These are phyloP conservation scores for Corniculantispora saksenae DNA, from an alignment of 2,329 filamentous ascomycete species.

Conservation along the genomic window DNA sequence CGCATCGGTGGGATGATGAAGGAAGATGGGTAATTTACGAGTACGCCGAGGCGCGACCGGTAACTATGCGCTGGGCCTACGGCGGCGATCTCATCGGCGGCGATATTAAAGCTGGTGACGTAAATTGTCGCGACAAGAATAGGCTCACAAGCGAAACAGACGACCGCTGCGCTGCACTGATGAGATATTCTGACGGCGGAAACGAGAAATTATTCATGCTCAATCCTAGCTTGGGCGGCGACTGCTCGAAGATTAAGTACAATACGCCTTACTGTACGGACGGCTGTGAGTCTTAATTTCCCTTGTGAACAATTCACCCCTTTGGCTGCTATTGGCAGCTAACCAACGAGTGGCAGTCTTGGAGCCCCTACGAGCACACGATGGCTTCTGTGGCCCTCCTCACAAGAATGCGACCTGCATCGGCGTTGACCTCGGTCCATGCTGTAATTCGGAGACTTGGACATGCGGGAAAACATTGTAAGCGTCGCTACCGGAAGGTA, in stretches of 20 bases:
- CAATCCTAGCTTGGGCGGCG: slow-evolving; percentile 30
- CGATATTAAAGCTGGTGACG: slow-evolving; percentile 19
- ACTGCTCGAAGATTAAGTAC: slow-evolving; percentile 32
- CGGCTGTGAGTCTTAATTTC: slow-evolving; percentile 29
- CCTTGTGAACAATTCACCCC: no score
- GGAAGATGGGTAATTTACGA: slow-evolving; percentile 1
- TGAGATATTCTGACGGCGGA: slow-evolving; percentile 24
- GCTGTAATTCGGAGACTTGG: slow-evolving; percentile 36
- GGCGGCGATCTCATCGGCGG: background rate
- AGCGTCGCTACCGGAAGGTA: no score
- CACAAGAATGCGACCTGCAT: slow-evolving; percentile 35
- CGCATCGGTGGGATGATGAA: slow-evolving; percentile 3
- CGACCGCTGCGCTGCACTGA: slow-evolving; percentile 7
- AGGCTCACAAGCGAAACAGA: slow-evolving; percentile 25
- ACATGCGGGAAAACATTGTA: slow-evolving; percentile 32
- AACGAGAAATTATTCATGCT: slow-evolving; percentile 29
- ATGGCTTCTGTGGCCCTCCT: slow-evolving; percentile 34
- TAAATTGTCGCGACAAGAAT: slow-evolving; percentile 26
- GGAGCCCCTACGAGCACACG: slow-evolving; percentile 27
- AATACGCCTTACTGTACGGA: slow-evolving; percentile 31
- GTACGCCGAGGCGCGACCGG: background rate
- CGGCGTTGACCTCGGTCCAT: slow-evolving; percentile 29
- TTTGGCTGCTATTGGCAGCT: background rate
- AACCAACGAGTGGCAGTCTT: slow-evolving; percentile 23
- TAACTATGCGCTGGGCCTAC: background rate